Base-by-base conservation (phyloP, 139 green algal species). In the Chlorella sp. region DNA sequence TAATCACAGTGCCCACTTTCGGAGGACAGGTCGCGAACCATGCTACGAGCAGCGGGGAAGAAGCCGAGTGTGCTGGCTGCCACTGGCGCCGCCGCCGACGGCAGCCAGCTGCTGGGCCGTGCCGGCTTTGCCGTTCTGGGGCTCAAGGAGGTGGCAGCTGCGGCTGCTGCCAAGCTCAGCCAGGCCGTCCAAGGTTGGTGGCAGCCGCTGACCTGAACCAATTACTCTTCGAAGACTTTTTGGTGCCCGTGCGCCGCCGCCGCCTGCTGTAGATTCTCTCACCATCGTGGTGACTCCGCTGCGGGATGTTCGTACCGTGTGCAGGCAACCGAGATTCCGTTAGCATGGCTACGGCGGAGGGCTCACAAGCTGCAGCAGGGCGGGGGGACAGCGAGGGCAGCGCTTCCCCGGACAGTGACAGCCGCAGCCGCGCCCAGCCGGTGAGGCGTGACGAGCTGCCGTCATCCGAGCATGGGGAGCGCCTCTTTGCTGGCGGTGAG, bases 171-270 rank as follows among this genome's bases (percentile, higher is more conserved):
- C 39, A 61, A 83, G 78, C 78, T 83, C n/a, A 64, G 28, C 39
- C 78, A 64, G 26, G 39, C 78, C 78, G 78, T 83, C 24, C 71
- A 78, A 78, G 71, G 71, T 78, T 78, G 71, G 71, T 32, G 48
- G 48, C 12, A 14, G 16, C 66, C 66, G 68, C 24, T 76, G 60
- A 68, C 60, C 60, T 24, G 60, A 14, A 18, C 60, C 60, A 68
- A 68, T 18, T 14, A 14, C 18, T 14, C 60, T 68, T 68, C 18
- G 15, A 68, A 24, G 15, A 24, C 60, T 18, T 14, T 68, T 68
- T 68, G 60, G 15, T 68, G 15, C 15, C 60, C 60, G n/a, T n/a
- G n/a, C n/a, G 60, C 60, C 60, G 60, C 60, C 60, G 60, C 60
- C 60, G 60, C 60, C 60, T 14, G 15, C 60, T 68, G 60, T 18